Base-by-base conservation (phyloP, 306 rosid species). In the Hippophae tibetana region DNA sequence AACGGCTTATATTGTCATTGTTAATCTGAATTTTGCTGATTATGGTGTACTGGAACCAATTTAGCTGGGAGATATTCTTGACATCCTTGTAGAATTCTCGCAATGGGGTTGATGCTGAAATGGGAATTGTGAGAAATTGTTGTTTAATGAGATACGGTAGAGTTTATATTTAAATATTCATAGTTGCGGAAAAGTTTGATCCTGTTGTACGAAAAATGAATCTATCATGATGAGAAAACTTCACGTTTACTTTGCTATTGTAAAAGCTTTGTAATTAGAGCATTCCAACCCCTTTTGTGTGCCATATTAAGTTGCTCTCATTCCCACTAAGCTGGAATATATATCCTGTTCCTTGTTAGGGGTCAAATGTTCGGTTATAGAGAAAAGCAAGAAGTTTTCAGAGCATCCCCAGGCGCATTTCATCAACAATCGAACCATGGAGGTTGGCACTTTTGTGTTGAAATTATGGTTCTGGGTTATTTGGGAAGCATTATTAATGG, bases 341-440 rank as follows among this genome's bases (percentile, higher is more conserved):
- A 27, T 10, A 31, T 43, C 42, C 9, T 49, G 54, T 65, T 55
- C 10, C 61, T 56, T 58, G 58, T 9, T 63, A 89, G 97, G 95
- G 70, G 78, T 89, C 48, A 80, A 80, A 73, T 89, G 93, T 78
- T 71, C 89, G 25, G 68, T 89, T 78, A 65, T 89, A 65, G 97
- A 86, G 74, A 84, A 69, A 73, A 76, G 68, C 74, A 69, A n/a
- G 62, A 62, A 69, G 47, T 84, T 84, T 62, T 80, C 95, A 13
- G 62, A 68, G 14, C 95, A 86, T 77, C 97, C 95, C 40, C 95
- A 84, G 73, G 95, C 88, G 41, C 95, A 89, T 60, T 89, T 86
- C 84, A 84, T 92, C 71, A 92, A 92, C 77, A 92, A 92, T 69
- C 86, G 99, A 65, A 70, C 96, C 52, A 85, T 88, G 99, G 99